These are phyloP conservation scores for Neofusicoccum parvum DNA, from an alignment of 2,329 filamentous ascomycete genomes.

Conservation along the genomic window DNA sequence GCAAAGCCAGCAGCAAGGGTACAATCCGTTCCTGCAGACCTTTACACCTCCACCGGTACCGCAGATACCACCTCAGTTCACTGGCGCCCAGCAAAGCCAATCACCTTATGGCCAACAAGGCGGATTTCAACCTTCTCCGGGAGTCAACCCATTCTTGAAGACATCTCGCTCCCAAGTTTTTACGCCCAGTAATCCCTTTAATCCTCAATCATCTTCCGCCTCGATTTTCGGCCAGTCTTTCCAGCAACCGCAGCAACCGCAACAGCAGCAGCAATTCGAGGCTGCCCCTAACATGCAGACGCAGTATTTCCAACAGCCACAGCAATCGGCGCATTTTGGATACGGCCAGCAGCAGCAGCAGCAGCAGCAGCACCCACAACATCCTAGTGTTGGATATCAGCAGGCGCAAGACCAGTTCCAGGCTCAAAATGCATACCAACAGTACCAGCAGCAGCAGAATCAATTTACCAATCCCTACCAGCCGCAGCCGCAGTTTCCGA, in stretches of 20 bases:
- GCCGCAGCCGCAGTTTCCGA: conserved; percentile 37
- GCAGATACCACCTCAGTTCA: conserved; percentile 43
- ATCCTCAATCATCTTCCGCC: conserved; percentile 25
- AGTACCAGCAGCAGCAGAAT: conserved; percentile 35
- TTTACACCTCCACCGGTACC: conserved; percentile 46
- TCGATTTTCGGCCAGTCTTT: conserved; percentile 39
- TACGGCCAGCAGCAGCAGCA: conserved; percentile 28
- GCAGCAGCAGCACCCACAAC: conserved; percentile 22
- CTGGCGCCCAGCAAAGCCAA: conserved; percentile 25
- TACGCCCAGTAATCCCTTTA: conserved; percentile 44
- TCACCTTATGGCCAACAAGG: conserved; percentile 32
- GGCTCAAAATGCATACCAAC: conserved; percentile 22
- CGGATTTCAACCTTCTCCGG: conserved; percentile 29
- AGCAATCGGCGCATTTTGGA: conserved; percentile 28
- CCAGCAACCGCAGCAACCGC: conserved; percentile 38
- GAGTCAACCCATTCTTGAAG: conserved; percentile 48
- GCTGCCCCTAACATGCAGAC: conserved; percentile 9
- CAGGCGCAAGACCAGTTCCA: conserved; percentile 22
- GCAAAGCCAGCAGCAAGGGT: conserved; percentile 40
- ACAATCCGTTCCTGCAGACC: conserved; percentile 45
- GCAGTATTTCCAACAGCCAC: conserved; percentile 23
- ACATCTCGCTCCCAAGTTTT: conserved; percentile 47
- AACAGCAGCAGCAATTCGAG: conserved; percentile 24
- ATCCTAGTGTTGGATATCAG: conserved; percentile 12
- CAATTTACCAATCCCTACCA: conserved; percentile 38